Conservation (phyloP, 257 asterid species). For the Nicotiana tomentosiformis region DNA sequence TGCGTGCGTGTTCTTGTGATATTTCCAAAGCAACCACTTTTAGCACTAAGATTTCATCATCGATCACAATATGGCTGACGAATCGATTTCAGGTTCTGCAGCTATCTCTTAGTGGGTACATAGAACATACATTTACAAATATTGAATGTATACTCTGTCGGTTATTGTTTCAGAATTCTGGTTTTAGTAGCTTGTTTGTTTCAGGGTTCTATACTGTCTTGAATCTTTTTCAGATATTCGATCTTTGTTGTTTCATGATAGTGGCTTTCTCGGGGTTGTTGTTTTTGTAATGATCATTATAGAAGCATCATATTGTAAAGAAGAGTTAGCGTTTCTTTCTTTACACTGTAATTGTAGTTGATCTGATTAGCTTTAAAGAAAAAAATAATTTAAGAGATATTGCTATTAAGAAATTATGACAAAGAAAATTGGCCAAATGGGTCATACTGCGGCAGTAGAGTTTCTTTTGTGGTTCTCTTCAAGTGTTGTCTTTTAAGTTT, state of each 20-base stretch:
- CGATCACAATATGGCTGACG: slow-evolving; percentile 39
- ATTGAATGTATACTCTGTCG: slow-evolving; percentile 10
- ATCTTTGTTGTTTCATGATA: slow-evolving; percentile 24
- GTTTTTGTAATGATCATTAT: neutral
- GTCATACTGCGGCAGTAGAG: neutral
- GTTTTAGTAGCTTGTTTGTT: neutral
- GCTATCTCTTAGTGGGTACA: neutral
- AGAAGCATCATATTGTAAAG: neutral
- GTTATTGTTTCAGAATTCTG: neutral
- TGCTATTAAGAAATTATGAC: neutral
- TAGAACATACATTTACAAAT: neutral
- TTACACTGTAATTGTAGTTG: neutral
- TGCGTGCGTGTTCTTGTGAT: neutral
- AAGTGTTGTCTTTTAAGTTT: neutral
- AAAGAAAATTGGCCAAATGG: slow-evolving; percentile 1
- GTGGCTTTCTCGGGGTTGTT: slow-evolving; percentile 33
- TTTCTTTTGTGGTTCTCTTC: neutral
- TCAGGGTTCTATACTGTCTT: neutral
- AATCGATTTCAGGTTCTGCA: slow-evolving; percentile 48
- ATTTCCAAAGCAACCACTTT: neutral
- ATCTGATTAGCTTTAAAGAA: neutral
- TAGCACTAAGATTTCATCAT: neutral
- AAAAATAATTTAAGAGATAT: neutral
- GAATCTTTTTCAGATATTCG: slow-evolving; percentile 7
- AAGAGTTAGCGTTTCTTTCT: neutral